These are phyloP conservation scores for Spathaspora sp. DNA, from an alignment of 1,139 yeast genomes.

Conservation along the genomic window DNA sequence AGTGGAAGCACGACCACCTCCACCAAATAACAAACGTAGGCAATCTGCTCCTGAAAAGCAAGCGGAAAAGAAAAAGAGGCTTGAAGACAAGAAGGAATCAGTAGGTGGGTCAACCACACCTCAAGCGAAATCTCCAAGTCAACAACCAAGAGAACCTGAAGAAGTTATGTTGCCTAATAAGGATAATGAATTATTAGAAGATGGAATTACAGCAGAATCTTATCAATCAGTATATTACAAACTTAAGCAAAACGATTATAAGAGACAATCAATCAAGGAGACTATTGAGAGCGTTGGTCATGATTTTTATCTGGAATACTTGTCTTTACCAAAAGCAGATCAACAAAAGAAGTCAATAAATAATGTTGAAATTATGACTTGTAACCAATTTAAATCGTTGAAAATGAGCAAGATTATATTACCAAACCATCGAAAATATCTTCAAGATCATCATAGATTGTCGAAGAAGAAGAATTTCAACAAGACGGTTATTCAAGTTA, in stretches of 20 bases:
- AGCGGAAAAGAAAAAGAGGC: slow-evolving; percentile 25
- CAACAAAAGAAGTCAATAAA: slow-evolving; percentile 11
- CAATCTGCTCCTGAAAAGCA: slow-evolving; percentile 25
- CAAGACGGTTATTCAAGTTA: slow-evolving; percentile 35
- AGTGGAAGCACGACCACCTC: slow-evolving; percentile 4
- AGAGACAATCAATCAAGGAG: slow-evolving; percentile 35
- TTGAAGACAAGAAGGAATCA: slow-evolving; percentile 14
- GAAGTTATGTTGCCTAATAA: slow-evolving; percentile 31
- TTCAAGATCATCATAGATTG: slow-evolving; percentile 25
- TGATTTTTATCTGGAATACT: slow-evolving; percentile 16
- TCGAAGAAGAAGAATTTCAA: slow-evolving; percentile 21
- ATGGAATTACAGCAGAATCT: slow-evolving; percentile 45
- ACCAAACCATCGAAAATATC: slow-evolving; percentile 35
- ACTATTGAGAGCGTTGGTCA: slow-evolving; percentile 24
- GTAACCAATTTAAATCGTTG: slow-evolving; percentile 27
- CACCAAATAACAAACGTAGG: slow-evolving; percentile 22
- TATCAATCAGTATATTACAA: slow-evolving; percentile 54
- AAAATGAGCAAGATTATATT: slow-evolving; percentile 31
- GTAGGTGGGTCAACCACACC: slow-evolving; percentile 3
- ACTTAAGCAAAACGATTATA: slow-evolving; percentile 47
- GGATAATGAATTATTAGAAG: slow-evolving; percentile 40
- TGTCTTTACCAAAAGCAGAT: slow-evolving; percentile 14
- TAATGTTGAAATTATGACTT: slow-evolving; percentile 25
- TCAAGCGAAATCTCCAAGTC: neutral
- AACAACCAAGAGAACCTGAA: slow-evolving; percentile 8